Percentiles rank a stretch among this genome's conserved stretches.
Conservation (phyloP, 2,329 filamentous ascomycete genomes). For the Phialocephala subalpina region DNA sequence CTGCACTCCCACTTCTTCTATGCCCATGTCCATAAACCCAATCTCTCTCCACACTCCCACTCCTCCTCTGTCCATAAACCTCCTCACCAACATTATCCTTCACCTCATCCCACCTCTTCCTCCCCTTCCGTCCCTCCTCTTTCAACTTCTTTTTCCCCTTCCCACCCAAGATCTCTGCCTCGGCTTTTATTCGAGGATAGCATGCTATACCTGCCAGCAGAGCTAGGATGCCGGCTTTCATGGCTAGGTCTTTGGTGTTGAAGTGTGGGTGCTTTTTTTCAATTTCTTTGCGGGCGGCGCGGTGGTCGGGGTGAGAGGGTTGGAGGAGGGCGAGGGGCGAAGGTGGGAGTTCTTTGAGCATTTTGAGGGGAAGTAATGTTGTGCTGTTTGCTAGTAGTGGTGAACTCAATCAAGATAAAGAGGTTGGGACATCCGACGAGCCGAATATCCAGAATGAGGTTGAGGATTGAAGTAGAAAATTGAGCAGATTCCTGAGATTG, state of each 20-base stretch:
- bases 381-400: not conserved
- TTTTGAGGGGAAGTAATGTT: not conserved
- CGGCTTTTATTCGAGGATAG: constrained; percentile 27
- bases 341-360: constrained; percentile 17
- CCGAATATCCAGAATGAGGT: not conserved
- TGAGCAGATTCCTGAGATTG: not conserved
- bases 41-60: not conserved
- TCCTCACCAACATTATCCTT: not conserved
- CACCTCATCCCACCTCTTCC: not conserved
- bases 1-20: constrained; percentile 11
- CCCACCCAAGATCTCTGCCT: constrained; percentile 20
- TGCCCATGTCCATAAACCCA: too few species aligned
- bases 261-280: constrained; percentile 51
- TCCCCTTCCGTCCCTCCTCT: constrained; percentile 11
- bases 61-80: constrained; percentile 4
- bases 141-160: constrained; percentile 6
- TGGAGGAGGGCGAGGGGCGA: constrained; percentile 46
- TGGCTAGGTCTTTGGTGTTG: constrained; percentile 26
- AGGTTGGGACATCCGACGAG: not conserved
- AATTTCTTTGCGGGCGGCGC: constrained; percentile 47
- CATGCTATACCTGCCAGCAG: constrained; percentile 21
- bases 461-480: too few species aligned
- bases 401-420: not conserved
- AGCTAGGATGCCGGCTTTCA: constrained; percentile 28
- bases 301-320: constrained; percentile 49